These are phyloP conservation scores for Vigna mungo DNA, from an alignment of 306 rosid species.

Conservation along the genomic window DNA sequence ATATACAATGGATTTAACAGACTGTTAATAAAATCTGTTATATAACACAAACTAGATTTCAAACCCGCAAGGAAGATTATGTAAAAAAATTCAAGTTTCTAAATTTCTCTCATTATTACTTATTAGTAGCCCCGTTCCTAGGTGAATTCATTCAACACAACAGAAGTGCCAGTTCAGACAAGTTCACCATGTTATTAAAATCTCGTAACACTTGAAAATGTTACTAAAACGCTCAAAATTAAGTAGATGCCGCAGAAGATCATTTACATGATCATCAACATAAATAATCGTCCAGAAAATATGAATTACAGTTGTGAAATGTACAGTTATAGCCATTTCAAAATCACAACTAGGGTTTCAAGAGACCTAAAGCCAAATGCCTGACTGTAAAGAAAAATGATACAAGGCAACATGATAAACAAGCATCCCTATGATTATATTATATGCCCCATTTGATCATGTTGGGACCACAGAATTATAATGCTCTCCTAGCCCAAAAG, in stretches of 20 bases:
- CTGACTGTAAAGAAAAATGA: conserved; percentile 34
- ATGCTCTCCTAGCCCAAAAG: conserved; percentile 95
- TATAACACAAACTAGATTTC: background rate
- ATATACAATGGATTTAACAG: background rate
- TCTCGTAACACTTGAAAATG: background rate
- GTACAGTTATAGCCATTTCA: conserved; percentile 45
- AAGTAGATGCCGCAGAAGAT: conserved; percentile 23
- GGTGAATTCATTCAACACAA: background rate
- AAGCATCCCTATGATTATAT: conserved; percentile 39
- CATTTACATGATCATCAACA: conserved; percentile 31
- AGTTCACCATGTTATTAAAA: conserved; percentile 22
- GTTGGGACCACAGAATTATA: conserved; percentile 84
- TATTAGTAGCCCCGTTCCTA: too few relatives aligned
- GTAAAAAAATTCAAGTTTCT: background rate
- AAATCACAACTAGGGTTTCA: conserved; percentile 44
- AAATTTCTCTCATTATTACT: background rate
- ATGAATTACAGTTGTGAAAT: conserved; percentile 47
- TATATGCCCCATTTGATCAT: conserved; percentile 46
- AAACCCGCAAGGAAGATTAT: background rate
- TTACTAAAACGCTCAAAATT: conserved; percentile 22
- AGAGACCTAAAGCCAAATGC: conserved; percentile 44
- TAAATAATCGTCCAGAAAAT: conserved; percentile 30
- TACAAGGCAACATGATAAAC: conserved; percentile 37
- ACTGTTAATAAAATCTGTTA: background rate
- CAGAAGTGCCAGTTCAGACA: background rate